Percentiles rank a stretch among this genome's conserved stretches.
These are phyloP conservation scores for Linnemannia schmuckeri DNA, from an alignment of 192 early-diverging fungal species.

Conservation along the genomic window DNA sequence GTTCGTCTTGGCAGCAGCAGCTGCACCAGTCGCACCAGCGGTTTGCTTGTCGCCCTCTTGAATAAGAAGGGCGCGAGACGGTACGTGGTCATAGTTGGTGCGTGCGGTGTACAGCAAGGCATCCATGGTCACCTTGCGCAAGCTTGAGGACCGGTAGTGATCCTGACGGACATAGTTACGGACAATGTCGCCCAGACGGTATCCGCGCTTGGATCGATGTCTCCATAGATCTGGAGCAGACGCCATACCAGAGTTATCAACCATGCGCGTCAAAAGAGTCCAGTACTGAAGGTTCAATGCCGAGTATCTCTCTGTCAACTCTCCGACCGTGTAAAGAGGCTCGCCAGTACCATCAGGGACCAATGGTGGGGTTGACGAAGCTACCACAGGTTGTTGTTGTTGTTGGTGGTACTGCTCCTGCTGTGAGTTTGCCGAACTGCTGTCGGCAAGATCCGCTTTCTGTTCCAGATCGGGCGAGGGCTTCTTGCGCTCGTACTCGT, in stretches of 20 bases:
- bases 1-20: neutral
- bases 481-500: constrained; percentile 7
- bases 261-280: constrained; percentile 65
- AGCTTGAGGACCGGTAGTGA: constrained; percentile 29
- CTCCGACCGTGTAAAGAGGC: constrained; percentile 28
- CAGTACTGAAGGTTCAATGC: constrained; percentile 71
- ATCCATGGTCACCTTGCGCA: constrained; percentile 56
- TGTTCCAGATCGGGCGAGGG: neutral
- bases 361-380: constrained; percentile 46
- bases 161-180: constrained; percentile 58
- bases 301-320: constrained; percentile 55
- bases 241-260: constrained; percentile 64
- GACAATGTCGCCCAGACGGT: constrained; percentile 59
- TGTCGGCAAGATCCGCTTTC: constrained; percentile 18
- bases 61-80: constrained; percentile 25
- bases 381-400: constrained; percentile 12
- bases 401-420: constrained; percentile 1
- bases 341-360: constrained; percentile 38
- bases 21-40: neutral
- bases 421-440: neutral
- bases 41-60: constrained; percentile 27
- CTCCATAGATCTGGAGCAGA: constrained; percentile 68
- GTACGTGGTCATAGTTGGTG: constrained; percentile 55
- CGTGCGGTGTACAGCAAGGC: constrained; percentile 66
- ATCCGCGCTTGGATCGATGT: constrained; percentile 62